Evolutionary conservation across 2,329 filamentous ascomycete genomes (phyloP), one percentile per base, ranked within the genome.

Genomic region (Cladorrhinum sp.): DNA sequence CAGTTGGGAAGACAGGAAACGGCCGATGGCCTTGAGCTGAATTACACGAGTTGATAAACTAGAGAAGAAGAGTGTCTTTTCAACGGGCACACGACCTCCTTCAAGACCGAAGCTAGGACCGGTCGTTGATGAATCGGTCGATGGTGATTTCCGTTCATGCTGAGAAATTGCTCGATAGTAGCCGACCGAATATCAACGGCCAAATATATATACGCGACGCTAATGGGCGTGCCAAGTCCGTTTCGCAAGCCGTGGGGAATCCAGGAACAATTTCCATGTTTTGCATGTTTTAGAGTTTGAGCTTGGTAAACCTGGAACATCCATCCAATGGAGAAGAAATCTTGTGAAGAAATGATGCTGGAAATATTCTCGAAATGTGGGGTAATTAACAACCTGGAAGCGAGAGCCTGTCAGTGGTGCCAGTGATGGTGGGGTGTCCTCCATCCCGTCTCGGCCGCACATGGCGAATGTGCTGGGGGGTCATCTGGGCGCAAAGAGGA

Each of bases 381-480:
- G 57, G 57, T 52, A 55, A 55, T 22, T 13, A 36, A 23, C 49
- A 16, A 24, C n/a, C n/a, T n/a, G n/a, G n/a, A n/a, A n/a, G n/a
- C n/a, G n/a, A n/a, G n/a, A 13, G 3, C 9, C 9, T 16, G 36
- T 20, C 22, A 55, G 18, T 4, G 52, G 20, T 22, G 52, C 52
- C 55, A 41, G 20, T 45, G 29, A 6, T 13, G 29, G 7, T 32
- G 29, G 7, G 29, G 50, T 32, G 50, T 23, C 23, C 4, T 25
- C 50, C n/a, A 18, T 52, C 50, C 25, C 50, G 50, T 51, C 32
- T 52, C 45, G 48, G 58, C 58, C 12, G 57, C 62, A 62, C 62
- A 64, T 64, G 54, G 57, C 22, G 57, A 52, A 12, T 61, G 52
- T 55, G 49, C 27, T 38, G n/a, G 41, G 8, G 20, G 25, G 27